A percentile compares a stretch with the other conserved stretches of the same genome.
These are phyloP conservation scores for Saccharomycopsis fodiens DNA, from an alignment of 805 yeast species.

Conservation along the genomic window DNA sequence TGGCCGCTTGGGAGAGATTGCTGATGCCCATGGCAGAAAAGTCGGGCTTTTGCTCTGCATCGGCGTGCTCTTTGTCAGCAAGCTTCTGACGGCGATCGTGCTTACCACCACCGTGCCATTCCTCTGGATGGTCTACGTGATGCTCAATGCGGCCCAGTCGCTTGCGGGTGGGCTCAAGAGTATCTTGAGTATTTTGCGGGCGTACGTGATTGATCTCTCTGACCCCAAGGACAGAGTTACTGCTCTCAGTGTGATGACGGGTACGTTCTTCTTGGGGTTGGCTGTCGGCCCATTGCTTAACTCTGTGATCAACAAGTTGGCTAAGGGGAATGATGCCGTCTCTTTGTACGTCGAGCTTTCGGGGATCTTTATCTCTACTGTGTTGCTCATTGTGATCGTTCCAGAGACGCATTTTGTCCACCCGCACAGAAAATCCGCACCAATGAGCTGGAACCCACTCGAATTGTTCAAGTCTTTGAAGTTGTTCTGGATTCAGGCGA, in stretches of 20 bases:
- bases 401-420: constrained; percentile 43
- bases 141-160: constrained; percentile 24
- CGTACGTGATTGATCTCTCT: constrained; percentile 70
- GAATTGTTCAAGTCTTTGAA: constrained; percentile 41
- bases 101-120: constrained; percentile 18
- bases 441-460: constrained; percentile 14
- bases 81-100: constrained; percentile 23
- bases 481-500: constrained; percentile 37
- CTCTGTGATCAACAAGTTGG: constrained; percentile 7
- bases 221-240: constrained; percentile 52
- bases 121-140: not conserved
- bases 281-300: constrained; percentile 54
- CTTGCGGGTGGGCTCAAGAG: constrained; percentile 59
- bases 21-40: constrained; percentile 60
- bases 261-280: constrained; percentile 51
- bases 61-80: constrained; percentile 24
- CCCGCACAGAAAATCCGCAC: not conserved
- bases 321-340: constrained; percentile 25
- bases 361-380: constrained; percentile 28
- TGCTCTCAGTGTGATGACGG: constrained; percentile 50
- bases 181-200: constrained; percentile 49
- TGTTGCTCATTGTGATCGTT: constrained; percentile 33
- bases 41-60: constrained; percentile 33
- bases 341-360: constrained; percentile 28
- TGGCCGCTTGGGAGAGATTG: constrained; percentile 54